These are phyloP conservation scores for Xylaria castorea DNA, from an alignment of 495 filamentous ascomycete species.

Conservation along the genomic window DNA sequence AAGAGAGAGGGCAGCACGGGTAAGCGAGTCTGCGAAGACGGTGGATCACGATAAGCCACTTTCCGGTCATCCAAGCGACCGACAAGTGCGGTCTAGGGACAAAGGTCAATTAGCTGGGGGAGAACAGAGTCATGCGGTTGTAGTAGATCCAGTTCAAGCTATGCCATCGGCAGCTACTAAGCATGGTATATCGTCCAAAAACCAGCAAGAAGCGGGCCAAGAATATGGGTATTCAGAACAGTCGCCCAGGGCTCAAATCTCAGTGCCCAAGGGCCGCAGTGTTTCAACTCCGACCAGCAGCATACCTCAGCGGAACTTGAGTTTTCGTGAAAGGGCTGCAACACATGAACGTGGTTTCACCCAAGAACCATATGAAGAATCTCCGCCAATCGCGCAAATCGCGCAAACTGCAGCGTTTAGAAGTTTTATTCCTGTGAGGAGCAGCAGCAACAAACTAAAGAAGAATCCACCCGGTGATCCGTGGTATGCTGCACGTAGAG, in stretches of 20 bases:
- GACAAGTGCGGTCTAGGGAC: slow-evolving; percentile 33
- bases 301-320: slow-evolving; percentile 55
- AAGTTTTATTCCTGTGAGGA: slow-evolving; percentile 43
- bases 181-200: slow-evolving; percentile 45
- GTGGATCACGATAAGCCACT: slow-evolving; percentile 28
- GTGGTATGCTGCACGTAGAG: slow-evolving; percentile 44
- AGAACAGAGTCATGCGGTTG: slow-evolving; percentile 26
- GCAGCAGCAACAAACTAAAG: slow-evolving; percentile 55
- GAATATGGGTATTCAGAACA: slow-evolving; percentile 38
- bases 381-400: slow-evolving; percentile 27
- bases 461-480: slow-evolving; percentile 52
- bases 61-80: slow-evolving; percentile 26
- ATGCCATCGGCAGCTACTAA: slow-evolving; percentile 32
- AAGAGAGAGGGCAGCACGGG: slow-evolving; percentile 56
- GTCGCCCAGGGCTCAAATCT: slow-evolving; percentile 36
- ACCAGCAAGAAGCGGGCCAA: slow-evolving; percentile 44
- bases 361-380: slow-evolving; percentile 33
- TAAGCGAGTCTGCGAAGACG: slow-evolving; percentile 37
- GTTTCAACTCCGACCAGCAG: slow-evolving; percentile 33
- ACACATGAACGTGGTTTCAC: slow-evolving; percentile 45
- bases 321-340: slow-evolving; percentile 57
- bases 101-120: slow-evolving; percentile 24
- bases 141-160: slow-evolving; percentile 29
- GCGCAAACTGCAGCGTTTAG: slow-evolving; percentile 37
- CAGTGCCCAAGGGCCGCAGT: slow-evolving; percentile 40